Conservation (phyloP, 129 eudicot genomes). For the Deinandra increscens region DNA sequence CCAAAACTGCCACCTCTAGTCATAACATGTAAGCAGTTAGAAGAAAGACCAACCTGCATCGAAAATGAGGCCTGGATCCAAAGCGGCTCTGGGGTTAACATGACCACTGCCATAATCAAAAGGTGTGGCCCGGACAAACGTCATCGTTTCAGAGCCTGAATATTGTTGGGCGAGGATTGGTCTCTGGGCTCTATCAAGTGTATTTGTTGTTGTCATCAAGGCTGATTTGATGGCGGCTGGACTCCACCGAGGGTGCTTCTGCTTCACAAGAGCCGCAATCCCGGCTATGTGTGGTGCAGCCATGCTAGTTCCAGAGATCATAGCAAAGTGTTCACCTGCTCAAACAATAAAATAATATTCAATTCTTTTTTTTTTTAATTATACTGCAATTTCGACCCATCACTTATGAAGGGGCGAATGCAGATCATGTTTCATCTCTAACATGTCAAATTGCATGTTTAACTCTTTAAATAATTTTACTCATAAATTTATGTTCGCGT, state of each 20-base stretch:
- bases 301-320: constrained; percentile 99
- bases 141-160: constrained; percentile 74
- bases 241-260: constrained; percentile 94
- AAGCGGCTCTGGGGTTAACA: constrained; percentile 88
- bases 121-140: constrained; percentile 82
- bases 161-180: constrained; percentile 94
- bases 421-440: background rate
- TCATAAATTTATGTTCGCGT: too few species aligned
- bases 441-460: background rate
- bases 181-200: constrained; percentile 71
- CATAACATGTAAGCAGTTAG: background rate
- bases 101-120: constrained; percentile 99
- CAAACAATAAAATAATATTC: constrained; percentile 8
- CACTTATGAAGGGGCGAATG: background rate
- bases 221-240: constrained; percentile 99
- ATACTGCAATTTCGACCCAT: background rate
- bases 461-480: too few species aligned
- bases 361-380: background rate
- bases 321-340: constrained; percentile 92
- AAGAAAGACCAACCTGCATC: constrained; percentile 72
- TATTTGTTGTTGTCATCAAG: constrained; percentile 88
- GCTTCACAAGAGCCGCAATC: constrained; percentile 94
- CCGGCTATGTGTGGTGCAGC: constrained; percentile 99
- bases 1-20: background rate
- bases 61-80: constrained; percentile 90